These are phyloP conservation scores for Xylaria sp. DNA, from an alignment of 2,329 filamentous ascomycete species.

Conservation along the genomic window DNA sequence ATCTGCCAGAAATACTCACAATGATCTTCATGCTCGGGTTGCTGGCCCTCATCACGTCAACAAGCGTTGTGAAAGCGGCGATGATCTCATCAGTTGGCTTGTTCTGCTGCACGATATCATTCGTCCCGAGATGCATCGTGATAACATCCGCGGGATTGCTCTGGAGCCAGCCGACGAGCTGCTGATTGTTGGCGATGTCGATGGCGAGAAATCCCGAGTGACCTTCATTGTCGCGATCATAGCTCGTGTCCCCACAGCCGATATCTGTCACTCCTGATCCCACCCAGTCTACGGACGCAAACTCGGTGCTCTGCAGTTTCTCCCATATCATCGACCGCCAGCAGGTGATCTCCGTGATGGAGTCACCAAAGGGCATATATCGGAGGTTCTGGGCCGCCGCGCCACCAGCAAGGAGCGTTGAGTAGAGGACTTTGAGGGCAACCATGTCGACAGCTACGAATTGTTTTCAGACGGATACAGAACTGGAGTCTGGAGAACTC, in stretches of 20 bases:
- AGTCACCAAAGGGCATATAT: constrained; percentile 42
- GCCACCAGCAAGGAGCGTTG: constrained; percentile 16
- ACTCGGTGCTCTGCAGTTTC: constrained; percentile 36
- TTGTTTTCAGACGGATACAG: neutral
- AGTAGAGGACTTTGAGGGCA: constrained; percentile 20
- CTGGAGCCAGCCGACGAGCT: constrained; percentile 40
- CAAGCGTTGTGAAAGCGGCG: constrained; percentile 37
- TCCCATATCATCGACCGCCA: constrained; percentile 40
- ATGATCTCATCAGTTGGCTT: constrained; percentile 36
- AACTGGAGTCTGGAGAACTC: too few species aligned
- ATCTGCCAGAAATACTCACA: constrained; percentile 27
- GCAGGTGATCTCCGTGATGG: constrained; percentile 41
- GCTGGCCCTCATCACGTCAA: constrained; percentile 35
- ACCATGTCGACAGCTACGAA: constrained; percentile 18
- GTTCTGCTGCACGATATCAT: constrained; percentile 39
- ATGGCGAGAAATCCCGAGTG: constrained; percentile 41
- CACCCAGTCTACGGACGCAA: constrained; percentile 36
- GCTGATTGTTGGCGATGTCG: constrained; percentile 39
- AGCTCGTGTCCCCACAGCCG: constrained; percentile 35
- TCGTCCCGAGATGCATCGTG: constrained; percentile 43
- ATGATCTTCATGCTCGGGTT: constrained; percentile 41
- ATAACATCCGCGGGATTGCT: constrained; percentile 40
- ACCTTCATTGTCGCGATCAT: constrained; percentile 41
- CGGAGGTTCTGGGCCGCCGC: constrained; percentile 28
- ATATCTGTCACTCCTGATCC: constrained; percentile 31